Evolutionary conservation across 176 grass and related monocot species (phyloP).

Genomic region (Rhipidocladum racemiflorum): DNA sequence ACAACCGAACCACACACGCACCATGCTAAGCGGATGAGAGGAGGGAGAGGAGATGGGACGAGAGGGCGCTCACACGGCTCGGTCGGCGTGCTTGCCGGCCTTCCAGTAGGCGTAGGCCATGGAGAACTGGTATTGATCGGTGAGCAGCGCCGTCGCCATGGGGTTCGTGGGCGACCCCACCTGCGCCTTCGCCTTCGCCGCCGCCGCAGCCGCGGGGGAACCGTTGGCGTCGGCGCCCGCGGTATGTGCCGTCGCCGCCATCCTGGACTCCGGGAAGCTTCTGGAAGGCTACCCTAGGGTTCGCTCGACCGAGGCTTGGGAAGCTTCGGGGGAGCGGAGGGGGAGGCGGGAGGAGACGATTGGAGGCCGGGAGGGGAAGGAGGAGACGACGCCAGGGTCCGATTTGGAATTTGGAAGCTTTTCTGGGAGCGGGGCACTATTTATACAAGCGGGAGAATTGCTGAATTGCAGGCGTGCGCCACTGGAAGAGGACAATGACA

Average conservation of each 20-base stretch:
- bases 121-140: constrained; percentile 99
- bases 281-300: not conserved
- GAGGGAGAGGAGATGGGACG: not conserved
- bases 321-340: constrained; percentile 17
- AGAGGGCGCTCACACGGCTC: constrained; percentile 69
- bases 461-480: not conserved
- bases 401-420: constrained; percentile 34
- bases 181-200: constrained; percentile 16
- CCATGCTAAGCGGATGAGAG: not conserved
- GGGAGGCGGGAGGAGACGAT: constrained; percentile 25
- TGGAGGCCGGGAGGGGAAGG: constrained; percentile 36
- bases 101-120: constrained; percentile 99
- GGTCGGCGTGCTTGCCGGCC: constrained; percentile 81
- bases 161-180: constrained; percentile 80
- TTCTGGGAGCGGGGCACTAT: not conserved
- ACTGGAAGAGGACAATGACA: not conserved
- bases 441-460: constrained; percentile 16
- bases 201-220: constrained; percentile 2
- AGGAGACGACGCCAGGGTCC: constrained; percentile 26
- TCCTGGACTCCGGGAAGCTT: not conserved
- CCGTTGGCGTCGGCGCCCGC: constrained; percentile 47
- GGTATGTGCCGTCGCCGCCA: constrained; percentile 16
- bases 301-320: constrained; percentile 1
- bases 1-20: not conserved
- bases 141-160: constrained; percentile 95